A percentile compares a stretch with the other conserved stretches of the same genome.
Conservation (phyloP, 2,329 filamentous ascomycete species). For the Aspergillus flavus region DNA sequence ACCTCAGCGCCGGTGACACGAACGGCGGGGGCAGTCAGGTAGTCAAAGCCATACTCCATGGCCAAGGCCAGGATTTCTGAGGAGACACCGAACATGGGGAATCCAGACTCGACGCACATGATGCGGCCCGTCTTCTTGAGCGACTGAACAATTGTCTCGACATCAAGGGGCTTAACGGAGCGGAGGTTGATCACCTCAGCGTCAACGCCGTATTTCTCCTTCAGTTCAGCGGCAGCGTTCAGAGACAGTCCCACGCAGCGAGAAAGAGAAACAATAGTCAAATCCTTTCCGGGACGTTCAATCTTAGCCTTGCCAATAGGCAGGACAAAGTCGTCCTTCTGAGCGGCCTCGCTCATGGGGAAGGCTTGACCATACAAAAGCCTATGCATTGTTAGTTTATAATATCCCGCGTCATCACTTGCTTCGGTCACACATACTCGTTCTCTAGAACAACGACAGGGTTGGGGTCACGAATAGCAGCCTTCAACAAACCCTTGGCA, state of each 20-base stretch:
- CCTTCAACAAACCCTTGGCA: slow-evolving; percentile 96
- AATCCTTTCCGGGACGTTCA: slow-evolving; percentile 91
- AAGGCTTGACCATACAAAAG: slow-evolving; percentile 89
- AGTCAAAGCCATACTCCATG: slow-evolving; percentile 98
- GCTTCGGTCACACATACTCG: slow-evolving; percentile 56
- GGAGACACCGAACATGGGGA: slow-evolving; percentile 90
- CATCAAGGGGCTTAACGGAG: slow-evolving; percentile 93
- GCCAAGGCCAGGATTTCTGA: slow-evolving; percentile 91
- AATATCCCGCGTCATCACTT: not conserved
- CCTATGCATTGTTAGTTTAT: slow-evolving; percentile 50
- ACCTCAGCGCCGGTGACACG: slow-evolving; percentile 96
- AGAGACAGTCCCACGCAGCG: slow-evolving; percentile 94
- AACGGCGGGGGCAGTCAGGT: slow-evolving; percentile 89
- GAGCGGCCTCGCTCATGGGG: slow-evolving; percentile 95
- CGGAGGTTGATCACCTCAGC: slow-evolving; percentile 97
- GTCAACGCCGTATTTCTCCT: slow-evolving; percentile 95
- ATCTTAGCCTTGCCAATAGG: slow-evolving; percentile 99
- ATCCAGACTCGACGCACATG: slow-evolving; percentile 90
- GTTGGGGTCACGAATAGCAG: slow-evolving; percentile 97
- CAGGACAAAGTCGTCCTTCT: slow-evolving; percentile 94
- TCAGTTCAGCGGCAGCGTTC: slow-evolving; percentile 83
- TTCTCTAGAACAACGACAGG: slow-evolving; percentile 90
- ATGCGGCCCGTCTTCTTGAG: slow-evolving; percentile 98
- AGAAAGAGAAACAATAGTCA: slow-evolving; percentile 93
- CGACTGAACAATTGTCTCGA: slow-evolving; percentile 93